Conservation (phyloP, 441 rosid genomes). For the Raphanus hybrid region DNA sequence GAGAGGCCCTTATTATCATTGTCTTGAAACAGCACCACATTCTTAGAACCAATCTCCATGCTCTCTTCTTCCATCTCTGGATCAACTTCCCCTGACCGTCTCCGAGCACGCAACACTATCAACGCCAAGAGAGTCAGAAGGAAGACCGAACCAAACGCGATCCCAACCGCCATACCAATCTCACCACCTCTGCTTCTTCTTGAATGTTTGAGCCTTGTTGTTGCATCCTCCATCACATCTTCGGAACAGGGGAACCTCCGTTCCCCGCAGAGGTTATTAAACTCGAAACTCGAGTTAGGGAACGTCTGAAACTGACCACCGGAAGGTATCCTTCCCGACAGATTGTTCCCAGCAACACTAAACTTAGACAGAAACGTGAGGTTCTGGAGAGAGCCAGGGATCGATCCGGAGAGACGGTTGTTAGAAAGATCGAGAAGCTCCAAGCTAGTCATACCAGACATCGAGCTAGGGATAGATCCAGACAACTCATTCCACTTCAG, state of each 20-base stretch:
- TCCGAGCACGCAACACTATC: slow-evolving; percentile 58
- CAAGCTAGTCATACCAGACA: slow-evolving; percentile 79
- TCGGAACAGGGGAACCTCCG: slow-evolving; percentile 47
- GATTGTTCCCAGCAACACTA: slow-evolving; percentile 66
- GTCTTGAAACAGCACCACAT: slow-evolving; percentile 67
- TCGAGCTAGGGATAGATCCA: slow-evolving; percentile 62
- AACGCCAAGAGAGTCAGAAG: slow-evolving; percentile 50
- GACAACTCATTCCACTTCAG: slow-evolving; percentile 57
- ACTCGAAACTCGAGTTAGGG: slow-evolving; percentile 84
- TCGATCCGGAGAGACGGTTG: slow-evolving; percentile 62
- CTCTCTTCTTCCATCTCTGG: slow-evolving; percentile 63
- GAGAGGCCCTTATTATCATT: slow-evolving; percentile 60
- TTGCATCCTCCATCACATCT: neutral
- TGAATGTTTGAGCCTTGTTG: slow-evolving; percentile 35
- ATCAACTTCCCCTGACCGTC: slow-evolving; percentile 66
- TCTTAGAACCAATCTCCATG: slow-evolving; percentile 55
- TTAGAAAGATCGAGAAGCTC: slow-evolving; percentile 75
- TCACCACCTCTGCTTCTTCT: slow-evolving; percentile 45
- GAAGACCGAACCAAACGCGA: slow-evolving; percentile 54
- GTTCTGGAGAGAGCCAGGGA: slow-evolving; percentile 57
- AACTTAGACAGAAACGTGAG: slow-evolving; percentile 78
- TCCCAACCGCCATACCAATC: slow-evolving; percentile 63
- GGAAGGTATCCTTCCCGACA: slow-evolving; percentile 66
- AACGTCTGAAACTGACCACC: slow-evolving; percentile 79
- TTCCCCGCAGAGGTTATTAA: slow-evolving; percentile 75